Conservation (phyloP, 345 rosid genomes). For the Rhizophora mangle region DNA sequence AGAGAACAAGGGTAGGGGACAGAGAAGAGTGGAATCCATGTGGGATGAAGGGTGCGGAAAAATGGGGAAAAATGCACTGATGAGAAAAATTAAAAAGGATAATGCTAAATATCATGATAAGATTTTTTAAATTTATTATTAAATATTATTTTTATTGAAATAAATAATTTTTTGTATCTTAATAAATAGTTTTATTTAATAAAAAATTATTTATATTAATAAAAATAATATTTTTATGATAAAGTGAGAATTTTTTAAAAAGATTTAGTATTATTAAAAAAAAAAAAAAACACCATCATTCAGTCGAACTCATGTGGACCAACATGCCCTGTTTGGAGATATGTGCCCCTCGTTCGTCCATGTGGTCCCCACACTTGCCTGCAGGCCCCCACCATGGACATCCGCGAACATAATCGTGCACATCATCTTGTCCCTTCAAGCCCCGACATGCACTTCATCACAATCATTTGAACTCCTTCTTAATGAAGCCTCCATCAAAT, state of each 20-base stretch:
- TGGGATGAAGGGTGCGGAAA: constrained; percentile 34
- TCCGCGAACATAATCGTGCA: constrained; percentile 26
- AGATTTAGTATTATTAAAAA: too few relatives aligned
- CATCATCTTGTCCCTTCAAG: constrained; percentile 41
- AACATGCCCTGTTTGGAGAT: constrained; percentile 50
- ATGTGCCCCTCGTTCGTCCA: constrained; percentile 34
- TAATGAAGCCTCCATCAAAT: neutral
- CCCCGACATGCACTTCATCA: constrained; percentile 39
- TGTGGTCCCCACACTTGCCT: constrained; percentile 4
- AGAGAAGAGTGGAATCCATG: constrained; percentile 51
- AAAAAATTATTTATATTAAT: too few relatives aligned
- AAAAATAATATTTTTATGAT: too few relatives aligned
- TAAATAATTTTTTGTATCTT: too few relatives aligned
- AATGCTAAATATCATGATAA: too few relatives aligned
- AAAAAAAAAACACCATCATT: neutral
- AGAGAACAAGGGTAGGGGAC: constrained; percentile 13
- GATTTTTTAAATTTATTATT: too few relatives aligned
- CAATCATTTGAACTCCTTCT: constrained; percentile 46
- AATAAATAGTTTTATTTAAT: too few relatives aligned
- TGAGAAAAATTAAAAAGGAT: too few relatives aligned
- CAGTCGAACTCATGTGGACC: constrained; percentile 51
- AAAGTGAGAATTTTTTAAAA: too few relatives aligned
- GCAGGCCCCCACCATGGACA: constrained; percentile 21
- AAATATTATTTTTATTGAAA: too few relatives aligned
- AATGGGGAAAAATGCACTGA: constrained; percentile 23